These are phyloP conservation scores for Tagetes erecta DNA, from an alignment of 129 eudicot species.

Conservation along the genomic window DNA sequence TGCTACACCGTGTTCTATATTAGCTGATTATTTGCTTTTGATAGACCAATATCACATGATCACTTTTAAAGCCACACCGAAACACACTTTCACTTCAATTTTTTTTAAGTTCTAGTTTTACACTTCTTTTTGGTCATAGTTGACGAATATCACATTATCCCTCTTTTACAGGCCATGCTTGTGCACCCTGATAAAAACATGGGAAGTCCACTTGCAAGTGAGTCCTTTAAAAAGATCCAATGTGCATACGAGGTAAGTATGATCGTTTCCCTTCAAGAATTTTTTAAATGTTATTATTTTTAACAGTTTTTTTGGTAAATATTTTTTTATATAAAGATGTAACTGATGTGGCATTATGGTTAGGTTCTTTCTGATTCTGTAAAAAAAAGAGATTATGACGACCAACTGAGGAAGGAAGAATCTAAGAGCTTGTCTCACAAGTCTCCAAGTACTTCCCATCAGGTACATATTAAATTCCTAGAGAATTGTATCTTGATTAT, in stretches of 20 bases:
- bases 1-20: not conserved
- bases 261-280: slow-evolving; percentile 5
- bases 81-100: not conserved
- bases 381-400: slow-evolving; percentile 91
- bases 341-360: slow-evolving; percentile 23
- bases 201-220: slow-evolving; percentile 98
- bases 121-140: not conserved
- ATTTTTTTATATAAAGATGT: not conserved
- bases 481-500: not conserved
- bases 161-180: slow-evolving; percentile 69
- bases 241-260: slow-evolving; percentile 83
- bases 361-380: slow-evolving; percentile 94
- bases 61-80: not conserved
- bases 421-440: slow-evolving; percentile 57
- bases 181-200: slow-evolving; percentile 99
- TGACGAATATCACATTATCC: not conserved
- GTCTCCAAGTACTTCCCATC: slow-evolving; percentile 70
- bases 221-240: slow-evolving; percentile 90
- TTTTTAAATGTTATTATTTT: not conserved
- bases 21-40: not conserved
- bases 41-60: not conserved
- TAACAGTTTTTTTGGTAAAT: not conserved
- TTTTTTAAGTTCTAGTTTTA: not conserved
- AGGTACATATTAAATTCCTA: slow-evolving; percentile 44
- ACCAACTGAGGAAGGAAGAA: slow-evolving; percentile 81